Base-by-base conservation (phyloP, 1,284 basidiomycete genomes). In the Pyrrhoderma noxium region DNA sequence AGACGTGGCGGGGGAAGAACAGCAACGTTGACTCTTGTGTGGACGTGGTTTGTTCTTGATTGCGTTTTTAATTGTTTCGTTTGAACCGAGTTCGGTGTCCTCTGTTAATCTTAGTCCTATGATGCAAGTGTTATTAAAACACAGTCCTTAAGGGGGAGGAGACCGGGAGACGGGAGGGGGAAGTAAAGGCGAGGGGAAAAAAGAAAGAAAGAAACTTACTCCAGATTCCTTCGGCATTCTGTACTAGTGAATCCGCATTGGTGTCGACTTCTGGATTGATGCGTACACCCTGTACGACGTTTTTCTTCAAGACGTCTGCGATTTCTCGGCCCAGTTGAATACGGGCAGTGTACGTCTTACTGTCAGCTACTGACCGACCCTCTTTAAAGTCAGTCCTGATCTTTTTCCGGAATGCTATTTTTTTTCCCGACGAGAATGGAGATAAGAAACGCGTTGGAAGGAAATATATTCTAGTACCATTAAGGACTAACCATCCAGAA, bases 31-130 rank as follows among this genome's bases (percentile, higher is more conserved):
- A 16, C 22, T 52, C 43, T 8, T 31, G 16, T 46, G 27, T 65
- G 70, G 19, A 77, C 73, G 46, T 65, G 61, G 47, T 70, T 64
- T 4, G 67, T 55, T 2, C 70, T 40, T 16, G 51, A 39, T 37
- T 67, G 68, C 22, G 76, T 72, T 45, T 64, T 85, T 89, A 57
- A 89, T 76, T 2, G 76, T 71, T 1, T 82, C 77, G 58, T 90
- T 90, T 42, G 78, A 76, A 5, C 87, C 87, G 2, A 90, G 68
- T 60, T 90, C 87, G 0, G 83, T 88, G 49, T 88, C 70, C 39
- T 79, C 66, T 2, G 78, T 86, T 41, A 89, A 69, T 43, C 74
- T 73, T 39, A 90, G 60, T 53, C 71, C 87, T 89, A 55, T 2
- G n/a, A 40, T n/a, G n/a, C 16, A 22, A 40, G 21, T 7, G 5